phyloP scores from a whole-genome alignment of 1,139 yeast species.

The Kurtzmaniella quercitrusa region DNA sequence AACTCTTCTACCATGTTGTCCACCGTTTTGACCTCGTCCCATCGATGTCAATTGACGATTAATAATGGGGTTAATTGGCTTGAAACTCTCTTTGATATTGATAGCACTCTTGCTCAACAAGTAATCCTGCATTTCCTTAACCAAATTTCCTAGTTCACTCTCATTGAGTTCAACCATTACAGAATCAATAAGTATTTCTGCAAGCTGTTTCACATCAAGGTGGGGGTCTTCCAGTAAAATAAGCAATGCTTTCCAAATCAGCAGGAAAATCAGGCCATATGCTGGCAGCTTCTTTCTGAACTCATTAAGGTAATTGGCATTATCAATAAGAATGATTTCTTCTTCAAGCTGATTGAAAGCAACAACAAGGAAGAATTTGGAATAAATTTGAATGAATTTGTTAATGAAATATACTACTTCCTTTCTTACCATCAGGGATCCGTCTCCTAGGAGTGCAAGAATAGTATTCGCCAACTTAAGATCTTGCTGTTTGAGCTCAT shows the following conservation, averaged over 20 bases:
- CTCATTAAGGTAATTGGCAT: slow-evolving; percentile 54
- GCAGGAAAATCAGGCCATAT: slow-evolving; percentile 81
- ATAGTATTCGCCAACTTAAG: slow-evolving; percentile 48
- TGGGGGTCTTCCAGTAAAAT: slow-evolving; percentile 88
- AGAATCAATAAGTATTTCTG: slow-evolving; percentile 72
- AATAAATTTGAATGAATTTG: slow-evolving; percentile 65
- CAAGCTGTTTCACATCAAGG: slow-evolving; percentile 69
- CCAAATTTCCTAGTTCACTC: slow-evolving; percentile 63
- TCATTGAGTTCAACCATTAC: slow-evolving; percentile 63
- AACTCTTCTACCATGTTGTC: slow-evolving; percentile 7
- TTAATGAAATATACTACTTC: slow-evolving; percentile 79
- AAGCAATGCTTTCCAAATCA: slow-evolving; percentile 82
- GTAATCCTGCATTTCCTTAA: slow-evolving; percentile 61
- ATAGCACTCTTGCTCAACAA: slow-evolving; percentile 49
- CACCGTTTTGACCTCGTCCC: slow-evolving; percentile 5
- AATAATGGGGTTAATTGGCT: slow-evolving; percentile 30
- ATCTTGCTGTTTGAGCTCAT: slow-evolving; percentile 53
- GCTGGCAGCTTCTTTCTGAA: slow-evolving; percentile 64
- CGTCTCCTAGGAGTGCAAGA: slow-evolving; percentile 64
- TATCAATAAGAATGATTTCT: slow-evolving; percentile 66
- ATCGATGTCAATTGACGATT: slow-evolving; percentile 18
- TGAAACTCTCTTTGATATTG: slow-evolving; percentile 38
- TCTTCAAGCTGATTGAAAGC: slow-evolving; percentile 86
- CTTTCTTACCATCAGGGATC: slow-evolving; percentile 82
- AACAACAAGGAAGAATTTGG: slow-evolving; percentile 74